Evolutionary conservation across 192 early-diverging fungal species (phyloP), one percentile per base, ranked within the genome.

Genomic region (Coemansia sp.): DNA sequence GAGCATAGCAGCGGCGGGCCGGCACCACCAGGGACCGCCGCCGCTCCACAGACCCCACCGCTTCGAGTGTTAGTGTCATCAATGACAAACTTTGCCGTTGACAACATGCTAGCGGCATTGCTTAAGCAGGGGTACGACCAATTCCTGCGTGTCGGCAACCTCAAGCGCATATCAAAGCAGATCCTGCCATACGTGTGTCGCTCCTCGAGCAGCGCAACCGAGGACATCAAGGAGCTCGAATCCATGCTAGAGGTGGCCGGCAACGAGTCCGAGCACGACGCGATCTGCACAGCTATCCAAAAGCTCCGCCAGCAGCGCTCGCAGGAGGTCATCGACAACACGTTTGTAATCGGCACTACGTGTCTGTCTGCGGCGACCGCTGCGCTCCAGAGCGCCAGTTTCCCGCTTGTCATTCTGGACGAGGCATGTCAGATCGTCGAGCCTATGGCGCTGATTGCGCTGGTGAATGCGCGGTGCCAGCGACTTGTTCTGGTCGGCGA

Each of bases 341-440:
- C 84, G 19, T 85, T 88, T 69, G 77, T 89, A 1, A 62, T 85
- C 63, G 91, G 93, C 9, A 87, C 85, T 0, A 97, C 95, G 0
- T 95, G 95, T 61, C 72, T 88, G 19, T 91, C 95, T 0, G 89
- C 93, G 2, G 77, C 81, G 0, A 90, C 92, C 62, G 92, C 93
- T 32, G 71, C 87, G 3, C 67, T 97, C 25, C 83, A 86, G 36
- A 68, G 79, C 3, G 66, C 73, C 9, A 40, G 69, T 3, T 86
- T 88, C 60, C 86, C 90, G 1, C 72, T 96, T 8, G 83, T 93
- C 5, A 86, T 97, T 15, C 75, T 97, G 14, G 95, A 97, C 66
- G 95, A 97, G 69, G 88, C 88, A 7, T 90, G 87, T 35, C 92
- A 97, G 73, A 86, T 96, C 53, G 87, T 90, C 35, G 95, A 97